Evolutionary conservation across 306 rosid species (phyloP).

Genomic region (Malus asiatica): DNA sequence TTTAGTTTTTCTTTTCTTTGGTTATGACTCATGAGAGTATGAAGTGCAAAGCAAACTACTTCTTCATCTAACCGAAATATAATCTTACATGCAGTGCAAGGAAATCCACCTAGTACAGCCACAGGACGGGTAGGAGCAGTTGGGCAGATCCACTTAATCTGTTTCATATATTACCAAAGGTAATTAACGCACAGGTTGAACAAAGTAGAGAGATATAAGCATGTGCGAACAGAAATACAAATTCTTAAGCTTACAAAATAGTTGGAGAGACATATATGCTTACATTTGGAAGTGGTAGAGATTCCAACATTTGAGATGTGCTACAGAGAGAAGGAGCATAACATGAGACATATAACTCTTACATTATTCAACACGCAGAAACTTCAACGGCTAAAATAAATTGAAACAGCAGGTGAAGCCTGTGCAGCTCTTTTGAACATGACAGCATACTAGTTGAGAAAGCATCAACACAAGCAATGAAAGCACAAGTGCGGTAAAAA

Average conservation of each 20-base stretch:
- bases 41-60: not conserved
- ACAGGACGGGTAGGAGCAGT: slow-evolving; percentile 99
- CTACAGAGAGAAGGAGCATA: slow-evolving; percentile 48
- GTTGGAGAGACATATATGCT: slow-evolving; percentile 20
- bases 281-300: slow-evolving; percentile 88
- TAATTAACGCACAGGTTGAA: not conserved
- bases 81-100: slow-evolving; percentile 88
- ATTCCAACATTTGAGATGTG: slow-evolving; percentile 85
- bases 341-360: slow-evolving; percentile 27
- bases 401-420: not conserved
- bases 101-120: slow-evolving; percentile 83
- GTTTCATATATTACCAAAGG: slow-evolving; percentile 8
- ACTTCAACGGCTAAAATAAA: not conserved
- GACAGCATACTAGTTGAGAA: not conserved
- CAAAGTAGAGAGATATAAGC: slow-evolving; percentile 1
- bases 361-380: not conserved
- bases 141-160: slow-evolving; percentile 99
- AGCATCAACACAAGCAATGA: slow-evolving; percentile 11
- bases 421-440: not conserved
- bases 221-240: not conserved
- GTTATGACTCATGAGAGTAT: not conserved
- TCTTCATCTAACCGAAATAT: not conserved
- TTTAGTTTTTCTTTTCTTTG: not conserved
- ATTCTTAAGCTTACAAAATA: slow-evolving; percentile 12
- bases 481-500: slow-evolving; percentile 2